phyloP scores from a whole-genome alignment of 2,329 filamentous ascomycete species.

The Acephala macrosclerotiorum region DNA sequence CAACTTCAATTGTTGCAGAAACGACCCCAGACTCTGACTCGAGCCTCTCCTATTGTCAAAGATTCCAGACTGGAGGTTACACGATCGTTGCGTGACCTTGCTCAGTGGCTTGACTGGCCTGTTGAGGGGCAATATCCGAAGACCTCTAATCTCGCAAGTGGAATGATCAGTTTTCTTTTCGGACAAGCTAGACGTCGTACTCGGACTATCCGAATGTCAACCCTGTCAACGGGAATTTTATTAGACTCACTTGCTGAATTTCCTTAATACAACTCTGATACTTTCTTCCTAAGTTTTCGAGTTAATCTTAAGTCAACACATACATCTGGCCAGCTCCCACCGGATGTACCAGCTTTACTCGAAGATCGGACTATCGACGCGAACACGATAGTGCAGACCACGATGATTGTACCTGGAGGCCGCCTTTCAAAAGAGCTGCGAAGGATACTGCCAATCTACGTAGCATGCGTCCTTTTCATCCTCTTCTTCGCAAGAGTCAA shows the following conservation, averaged over 20 bases:
- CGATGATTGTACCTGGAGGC: conserved; percentile 4
- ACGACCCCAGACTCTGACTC: neutral
- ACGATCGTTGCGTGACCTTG: neutral
- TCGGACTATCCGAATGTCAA: neutral
- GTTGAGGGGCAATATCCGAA: neutral
- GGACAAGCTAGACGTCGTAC: neutral
- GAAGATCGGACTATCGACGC: neutral
- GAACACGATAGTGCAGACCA: neutral
- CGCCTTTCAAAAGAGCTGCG: conserved; percentile 27
- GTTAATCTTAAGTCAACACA: neutral
- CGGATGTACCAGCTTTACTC: neutral
- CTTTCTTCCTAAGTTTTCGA: neutral
- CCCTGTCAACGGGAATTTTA: neutral
- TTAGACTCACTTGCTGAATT: neutral
- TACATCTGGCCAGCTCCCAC: neutral
- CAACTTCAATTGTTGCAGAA: neutral
- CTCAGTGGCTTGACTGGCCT: neutral
- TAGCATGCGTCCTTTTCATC: conserved; percentile 35
- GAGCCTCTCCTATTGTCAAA: neutral
- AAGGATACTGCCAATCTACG: conserved; percentile 38
- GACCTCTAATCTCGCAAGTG: neutral
- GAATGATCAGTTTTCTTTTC: neutral
- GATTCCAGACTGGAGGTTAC: neutral
- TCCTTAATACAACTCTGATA: neutral
- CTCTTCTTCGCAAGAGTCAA: conserved; percentile 34